Base-by-base conservation (phyloP, 2,329 filamentous ascomycete species). In the Rutstroemia sp. region DNA sequence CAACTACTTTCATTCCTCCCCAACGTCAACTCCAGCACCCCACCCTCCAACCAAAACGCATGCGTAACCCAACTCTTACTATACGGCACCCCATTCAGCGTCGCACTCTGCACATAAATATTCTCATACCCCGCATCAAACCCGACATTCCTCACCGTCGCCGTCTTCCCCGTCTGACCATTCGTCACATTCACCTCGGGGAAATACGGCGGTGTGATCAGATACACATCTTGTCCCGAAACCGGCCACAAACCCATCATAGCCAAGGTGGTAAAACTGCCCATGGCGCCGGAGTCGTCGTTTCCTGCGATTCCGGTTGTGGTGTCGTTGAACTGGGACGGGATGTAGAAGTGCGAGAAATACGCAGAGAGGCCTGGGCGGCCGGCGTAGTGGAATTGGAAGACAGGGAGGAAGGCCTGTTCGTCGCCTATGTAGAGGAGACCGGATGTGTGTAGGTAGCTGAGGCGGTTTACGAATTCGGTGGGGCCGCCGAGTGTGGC, bases 371-470 rank as follows among this genome's bases (percentile, higher is more conserved):
- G 70, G 0, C 59, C 66, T 1, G 67, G 66, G 0, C 85, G 79
- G 0, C 83, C 85, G 0, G 81, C 82, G 62, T 87, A 88, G 71
- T 88, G 85, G 77, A 86, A 88, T 61, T 87, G 79, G 67, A 80
- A 88, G 0, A 86, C 77, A 1, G 79, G 80, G 1, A 87, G 72
- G 67, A 87, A 87, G 0, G 79, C 74, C n/a, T 82, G 82, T 59
- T 86, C 74, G 62, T 88, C 84, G 23, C 85, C 85, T 38, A 88
- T 80, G 65, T 88, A 85, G 7, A 83, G 78, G 23, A 88, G 79
- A 4, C 60, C 45, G 2, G 79, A 76, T 61, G 86, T 79, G 66
- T 88, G 86, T 5, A 88, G 73, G 70, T 80, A 88, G 63, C 83
- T 72, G 0, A 90, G 76, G 1, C 86, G 81, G 9, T 74, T 68